These are phyloP conservation scores for Candida loeiensis DNA, from an alignment of 805 yeast species.

Conservation along the genomic window DNA sequence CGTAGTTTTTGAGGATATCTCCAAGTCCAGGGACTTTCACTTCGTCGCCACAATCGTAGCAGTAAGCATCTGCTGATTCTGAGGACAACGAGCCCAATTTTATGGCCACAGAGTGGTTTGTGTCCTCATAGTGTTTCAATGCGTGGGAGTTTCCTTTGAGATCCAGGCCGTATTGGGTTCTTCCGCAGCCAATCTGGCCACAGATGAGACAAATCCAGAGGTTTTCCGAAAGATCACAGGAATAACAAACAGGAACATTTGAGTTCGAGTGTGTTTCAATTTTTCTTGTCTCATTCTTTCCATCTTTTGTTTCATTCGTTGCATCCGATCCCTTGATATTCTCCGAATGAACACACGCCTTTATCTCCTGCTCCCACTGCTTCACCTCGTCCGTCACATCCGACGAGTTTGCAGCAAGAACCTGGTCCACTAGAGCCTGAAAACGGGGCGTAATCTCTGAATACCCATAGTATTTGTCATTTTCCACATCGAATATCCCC, in stretches of 20 bases:
- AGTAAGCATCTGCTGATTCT: slow-evolving; percentile 80
- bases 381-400: slow-evolving; percentile 64
- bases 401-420: slow-evolving; percentile 57
- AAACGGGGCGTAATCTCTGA: slow-evolving; percentile 21
- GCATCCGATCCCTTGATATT: neutral
- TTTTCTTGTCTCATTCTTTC: neutral
- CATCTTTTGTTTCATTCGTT: neutral
- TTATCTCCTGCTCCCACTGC: slow-evolving; percentile 88
- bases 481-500: slow-evolving; percentile 37
- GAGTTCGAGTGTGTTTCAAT: no score
- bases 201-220: slow-evolving; percentile 91
- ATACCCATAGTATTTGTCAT: slow-evolving; percentile 24
- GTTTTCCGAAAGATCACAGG: slow-evolving; percentile 69
- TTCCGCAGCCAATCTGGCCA: slow-evolving; percentile 92
- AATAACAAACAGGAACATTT: slow-evolving; percentile 20
- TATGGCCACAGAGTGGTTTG: slow-evolving; percentile 77
- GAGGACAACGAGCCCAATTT: slow-evolving; percentile 85
- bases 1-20: slow-evolving; percentile 51
- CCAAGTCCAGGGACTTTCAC: slow-evolving; percentile 64
- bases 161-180: slow-evolving; percentile 89
- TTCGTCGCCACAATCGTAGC: slow-evolving; percentile 88
- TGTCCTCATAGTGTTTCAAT: slow-evolving; percentile 56
- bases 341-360: slow-evolving; percentile 74
- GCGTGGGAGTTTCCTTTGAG: slow-evolving; percentile 92
- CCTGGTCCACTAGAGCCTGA: slow-evolving; percentile 35